Evolutionary conservation across 2,329 filamentous ascomycete genomes (phyloP).

Genomic region (Elsinoe perseae): DNA sequence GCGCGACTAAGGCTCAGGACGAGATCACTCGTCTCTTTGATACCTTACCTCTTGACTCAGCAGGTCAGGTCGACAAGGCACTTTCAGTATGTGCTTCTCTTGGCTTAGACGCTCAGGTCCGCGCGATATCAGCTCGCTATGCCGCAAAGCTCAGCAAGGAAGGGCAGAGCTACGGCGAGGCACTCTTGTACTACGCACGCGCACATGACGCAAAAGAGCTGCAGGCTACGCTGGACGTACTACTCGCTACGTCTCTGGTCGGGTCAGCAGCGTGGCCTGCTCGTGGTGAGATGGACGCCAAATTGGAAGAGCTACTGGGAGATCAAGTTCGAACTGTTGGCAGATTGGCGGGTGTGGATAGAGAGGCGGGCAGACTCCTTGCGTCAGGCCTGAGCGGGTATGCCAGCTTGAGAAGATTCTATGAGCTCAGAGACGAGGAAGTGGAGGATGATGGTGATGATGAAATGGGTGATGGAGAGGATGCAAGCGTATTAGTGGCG

Average conservation of each 20-base stretch:
- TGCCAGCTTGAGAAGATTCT: slow-evolving; percentile 82
- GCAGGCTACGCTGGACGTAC: slow-evolving; percentile 73
- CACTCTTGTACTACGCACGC: slow-evolving; percentile 83
- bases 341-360: slow-evolving; percentile 63
- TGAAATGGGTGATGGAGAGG: not conserved
- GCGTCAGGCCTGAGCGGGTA: slow-evolving; percentile 86
- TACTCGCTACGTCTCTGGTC: slow-evolving; percentile 79
- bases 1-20: slow-evolving; percentile 60
- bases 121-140: slow-evolving; percentile 77
- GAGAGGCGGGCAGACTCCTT: slow-evolving; percentile 73
- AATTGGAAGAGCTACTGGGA: slow-evolving; percentile 61
- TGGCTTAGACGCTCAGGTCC: slow-evolving; percentile 69
- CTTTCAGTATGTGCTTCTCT: slow-evolving; percentile 70
- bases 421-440: slow-evolving; percentile 74
- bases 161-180: slow-evolving; percentile 73
- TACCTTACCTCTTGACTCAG: slow-evolving; percentile 62
- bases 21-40: slow-evolving; percentile 68
- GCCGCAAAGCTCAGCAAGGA: slow-evolving; percentile 67
- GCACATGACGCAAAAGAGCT: slow-evolving; percentile 72
- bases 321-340: slow-evolving; percentile 66
- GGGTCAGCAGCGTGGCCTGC: slow-evolving; percentile 76
- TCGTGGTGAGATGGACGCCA: slow-evolving; percentile 61
- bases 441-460: slow-evolving; percentile 22
- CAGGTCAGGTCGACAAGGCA: slow-evolving; percentile 69
- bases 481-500: not conserved